These are phyloP conservation scores for Leucocoprinus leucothites DNA, from an alignment of 768 basidiomycete genomes.

Conservation along the genomic window DNA sequence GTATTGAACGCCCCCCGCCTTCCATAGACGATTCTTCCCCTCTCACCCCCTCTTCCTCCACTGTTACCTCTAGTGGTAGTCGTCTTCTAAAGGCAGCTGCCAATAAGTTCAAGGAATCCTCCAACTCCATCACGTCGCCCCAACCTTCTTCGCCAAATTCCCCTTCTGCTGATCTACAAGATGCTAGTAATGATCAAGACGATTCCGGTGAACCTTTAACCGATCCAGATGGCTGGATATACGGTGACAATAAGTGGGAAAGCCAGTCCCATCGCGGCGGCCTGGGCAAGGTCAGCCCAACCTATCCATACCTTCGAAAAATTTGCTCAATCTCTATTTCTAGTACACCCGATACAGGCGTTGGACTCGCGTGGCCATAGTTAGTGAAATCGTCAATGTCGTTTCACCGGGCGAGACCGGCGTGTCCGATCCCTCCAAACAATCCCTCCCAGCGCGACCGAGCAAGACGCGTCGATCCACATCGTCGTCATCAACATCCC, in stretches of 20 bases:
- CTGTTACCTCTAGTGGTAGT: conserved; percentile 32
- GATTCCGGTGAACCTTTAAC: conserved; percentile 57
- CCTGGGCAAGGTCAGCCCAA: conserved; percentile 67
- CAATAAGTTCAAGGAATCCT: conserved; percentile 7
- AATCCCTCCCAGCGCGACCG: background rate
- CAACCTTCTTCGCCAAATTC: conserved; percentile 16
- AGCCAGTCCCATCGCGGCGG: conserved; percentile 69
- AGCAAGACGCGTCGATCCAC: no score
- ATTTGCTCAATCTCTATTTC: conserved; percentile 3
- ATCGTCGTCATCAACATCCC: background rate
- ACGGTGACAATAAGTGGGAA: conserved; percentile 97
- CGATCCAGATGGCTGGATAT: conserved; percentile 90
- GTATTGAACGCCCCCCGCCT: conserved; percentile 64
- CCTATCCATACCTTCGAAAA: background rate
- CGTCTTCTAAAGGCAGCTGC: conserved; percentile 54
- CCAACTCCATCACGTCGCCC: background rate
- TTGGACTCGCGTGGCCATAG: conserved; percentile 83
- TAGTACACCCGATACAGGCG: conserved; percentile 83
- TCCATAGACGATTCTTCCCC: conserved; percentile 31
- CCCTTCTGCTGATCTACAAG: conserved; percentile 22
- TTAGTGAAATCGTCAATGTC: conserved; percentile 67
- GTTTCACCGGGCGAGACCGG: conserved; percentile 38
- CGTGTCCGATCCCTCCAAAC: conserved; percentile 12
- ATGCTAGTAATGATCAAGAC: conserved; percentile 26
- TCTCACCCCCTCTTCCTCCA: conserved; percentile 17